A percentile compares a stretch with the other conserved stretches of the same genome.
Conservation (phyloP, 306 rosid genomes). For the Cucumis melo region DNA sequence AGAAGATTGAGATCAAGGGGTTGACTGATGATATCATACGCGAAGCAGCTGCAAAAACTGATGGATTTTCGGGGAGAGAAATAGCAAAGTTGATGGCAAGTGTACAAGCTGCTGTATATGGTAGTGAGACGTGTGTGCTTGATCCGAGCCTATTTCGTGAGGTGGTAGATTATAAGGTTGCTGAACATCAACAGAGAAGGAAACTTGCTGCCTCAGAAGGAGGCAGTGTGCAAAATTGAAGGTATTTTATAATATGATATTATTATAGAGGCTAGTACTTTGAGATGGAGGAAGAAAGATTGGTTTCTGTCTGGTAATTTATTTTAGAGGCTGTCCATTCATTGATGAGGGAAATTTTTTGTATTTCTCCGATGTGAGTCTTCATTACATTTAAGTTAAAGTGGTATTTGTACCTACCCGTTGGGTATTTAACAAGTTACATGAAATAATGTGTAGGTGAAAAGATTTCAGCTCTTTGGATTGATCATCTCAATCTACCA, state of each 20-base stretch:
- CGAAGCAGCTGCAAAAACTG: constrained; percentile 79
- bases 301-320: background rate
- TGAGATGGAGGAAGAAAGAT: background rate
- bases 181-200: constrained; percentile 91
- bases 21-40: constrained; percentile 61
- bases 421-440: background rate
- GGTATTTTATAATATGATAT: background rate
- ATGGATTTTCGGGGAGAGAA: constrained; percentile 91
- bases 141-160: constrained; percentile 66
- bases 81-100: constrained; percentile 95
- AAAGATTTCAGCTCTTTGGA: background rate
- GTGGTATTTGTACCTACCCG: background rate
- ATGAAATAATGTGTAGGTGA: background rate
- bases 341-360: constrained; percentile 8
- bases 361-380: background rate
- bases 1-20: constrained; percentile 72
- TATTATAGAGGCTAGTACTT: background rate
- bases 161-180: constrained; percentile 87
- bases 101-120: constrained; percentile 88
- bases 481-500: background rate
- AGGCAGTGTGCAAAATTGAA: constrained; percentile 7
- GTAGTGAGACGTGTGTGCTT: constrained; percentile 72
- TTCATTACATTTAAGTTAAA: background rate
- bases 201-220: constrained; percentile 53
- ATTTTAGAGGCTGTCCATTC: background rate